Base-by-base conservation (phyloP, 176 grass and related monocot species). In the Pontederia paniculata region DNA sequence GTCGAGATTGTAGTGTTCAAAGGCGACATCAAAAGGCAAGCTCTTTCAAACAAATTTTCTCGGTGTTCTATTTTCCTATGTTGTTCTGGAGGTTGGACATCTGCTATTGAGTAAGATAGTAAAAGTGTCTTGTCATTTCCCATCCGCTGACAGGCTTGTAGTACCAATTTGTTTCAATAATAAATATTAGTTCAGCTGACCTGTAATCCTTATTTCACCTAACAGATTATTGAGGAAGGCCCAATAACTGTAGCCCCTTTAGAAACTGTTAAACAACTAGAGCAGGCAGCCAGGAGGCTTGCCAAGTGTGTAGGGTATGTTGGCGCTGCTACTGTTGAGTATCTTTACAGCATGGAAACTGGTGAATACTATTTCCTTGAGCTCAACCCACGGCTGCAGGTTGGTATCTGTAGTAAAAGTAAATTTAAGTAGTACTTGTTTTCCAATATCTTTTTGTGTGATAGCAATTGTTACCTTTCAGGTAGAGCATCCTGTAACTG, bases 261-360 rank as follows among this genome's bases (percentile, higher is more conserved):
- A 23, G 74, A 82, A 25, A 98, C 63, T 0, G 67, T 98, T 51
- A 88, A 88, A 70, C 61, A 93, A 73, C 80, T 98, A 41, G 94
- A 98, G 70, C 94, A 98, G 73, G 94, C 83, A 66, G 94, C 94
- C 54, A 87, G 94, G 69, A 74, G 83, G 69, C 94, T 98, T 63
- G 94, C 94, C 48, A 98, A 98, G 55, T 76, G 77, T 60, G 94
- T 98, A 50, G 83, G 42, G 44, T 97, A 98, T 62, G 83, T 84
- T 45, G 94, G 87, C 43, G 94, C 94, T 49, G 94, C 94, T 50
- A 98, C 94, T 44, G 94, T 98, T 21, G 94, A 98, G 73, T 98
- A 98, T 80, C 74, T 98, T 54, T 98, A 93, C 70, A 98, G 87
- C 66, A 98, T 98, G 94, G 94, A 98, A 69, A 93, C 87, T 4